Conservation (phyloP, 2,329 filamentous ascomycete genomes). For the Aspergillus chevalieri region DNA sequence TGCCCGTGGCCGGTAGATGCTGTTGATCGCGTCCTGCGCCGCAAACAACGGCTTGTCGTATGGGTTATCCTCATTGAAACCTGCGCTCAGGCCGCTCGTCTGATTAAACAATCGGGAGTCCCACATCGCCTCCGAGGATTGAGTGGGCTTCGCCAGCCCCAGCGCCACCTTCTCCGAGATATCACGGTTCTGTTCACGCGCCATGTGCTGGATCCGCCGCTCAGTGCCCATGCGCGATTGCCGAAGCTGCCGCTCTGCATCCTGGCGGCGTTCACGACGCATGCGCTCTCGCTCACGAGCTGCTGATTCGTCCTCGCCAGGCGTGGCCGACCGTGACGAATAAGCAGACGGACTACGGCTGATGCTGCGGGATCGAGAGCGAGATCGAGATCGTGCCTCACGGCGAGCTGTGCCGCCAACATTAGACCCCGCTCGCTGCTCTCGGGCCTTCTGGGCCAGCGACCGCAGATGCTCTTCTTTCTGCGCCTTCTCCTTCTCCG, state of each 20-base stretch:
- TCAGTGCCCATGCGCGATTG: constrained; percentile 96
- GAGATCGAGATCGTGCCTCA: constrained; percentile 41
- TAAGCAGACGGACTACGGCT: constrained; percentile 40
- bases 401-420: constrained; percentile 32
- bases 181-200: constrained; percentile 90
- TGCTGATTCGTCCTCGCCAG: constrained; percentile 60
- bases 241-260: constrained; percentile 82
- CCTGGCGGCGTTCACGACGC: constrained; percentile 69
- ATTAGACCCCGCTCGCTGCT: constrained; percentile 59
- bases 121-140: constrained; percentile 90
- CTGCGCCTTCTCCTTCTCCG: constrained; percentile 90
- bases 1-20: constrained; percentile 79
- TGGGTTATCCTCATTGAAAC: constrained; percentile 94
- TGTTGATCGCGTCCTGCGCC: constrained; percentile 88
- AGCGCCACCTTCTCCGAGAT: constrained; percentile 96
- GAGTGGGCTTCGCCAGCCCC: constrained; percentile 88
- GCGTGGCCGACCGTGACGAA: constrained; percentile 41
- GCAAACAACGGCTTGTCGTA: constrained; percentile 98
- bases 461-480: constrained; percentile 89
- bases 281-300: constrained; percentile 69
- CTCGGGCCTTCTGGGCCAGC: constrained; percentile 84
- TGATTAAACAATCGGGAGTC: constrained; percentile 95
- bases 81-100: constrained; percentile 79
- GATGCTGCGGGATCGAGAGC: constrained; percentile 41
- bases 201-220: constrained; percentile 83